Base-by-base conservation (phyloP, 345 rosid species). In the Turnera subulata region DNA sequence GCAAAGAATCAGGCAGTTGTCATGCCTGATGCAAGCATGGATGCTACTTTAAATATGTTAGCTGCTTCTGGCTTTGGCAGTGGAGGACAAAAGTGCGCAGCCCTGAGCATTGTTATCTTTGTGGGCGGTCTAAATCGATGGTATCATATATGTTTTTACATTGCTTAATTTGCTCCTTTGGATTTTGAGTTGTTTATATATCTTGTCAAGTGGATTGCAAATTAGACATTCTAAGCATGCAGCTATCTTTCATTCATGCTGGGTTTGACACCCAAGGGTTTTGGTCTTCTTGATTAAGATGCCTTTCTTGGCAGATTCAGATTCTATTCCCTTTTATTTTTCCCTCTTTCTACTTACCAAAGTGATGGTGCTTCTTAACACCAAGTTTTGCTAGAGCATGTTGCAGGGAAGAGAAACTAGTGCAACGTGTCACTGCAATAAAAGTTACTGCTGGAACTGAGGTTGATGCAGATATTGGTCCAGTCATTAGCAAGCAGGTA, bases 401-500 rank as follows among this genome's bases (percentile, higher is more conserved):
- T 73, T 65, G 16, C 75, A 83, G 89, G 89, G 85, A 80, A 72
- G 73, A 76, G 21, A 78, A 78, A 60, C 68, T 84, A 21, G 74
- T 78, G 57, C 82, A 79, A 63, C 64, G 40, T 63, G 83, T 76
- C 61, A 72, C 72, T 63, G 71, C 70, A 25, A 67, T 84, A 29
- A 73, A 73, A 63, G 82, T 79, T 67, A 80, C 70, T 60, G 69
- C 74, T 21, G 91, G 91, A 55, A 79, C 72, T 18, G 82, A 84
- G 62, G 74, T 72, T 42, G 76, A 72, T 63, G 70, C 87, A 35
- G 85, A 84, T 57, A 74, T 84, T 58, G 87, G 87, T 61, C 91
- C 91, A 20, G 66, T 84, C 44, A 80, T 76, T 65, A 78, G 82
- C 72, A 77, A 82, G 72, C 83, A 84, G 84, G 91, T 84, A 58